Conservation (phyloP, 1,284 basidiomycete genomes). For the Cutaneotrichosporon mucoides region DNA sequence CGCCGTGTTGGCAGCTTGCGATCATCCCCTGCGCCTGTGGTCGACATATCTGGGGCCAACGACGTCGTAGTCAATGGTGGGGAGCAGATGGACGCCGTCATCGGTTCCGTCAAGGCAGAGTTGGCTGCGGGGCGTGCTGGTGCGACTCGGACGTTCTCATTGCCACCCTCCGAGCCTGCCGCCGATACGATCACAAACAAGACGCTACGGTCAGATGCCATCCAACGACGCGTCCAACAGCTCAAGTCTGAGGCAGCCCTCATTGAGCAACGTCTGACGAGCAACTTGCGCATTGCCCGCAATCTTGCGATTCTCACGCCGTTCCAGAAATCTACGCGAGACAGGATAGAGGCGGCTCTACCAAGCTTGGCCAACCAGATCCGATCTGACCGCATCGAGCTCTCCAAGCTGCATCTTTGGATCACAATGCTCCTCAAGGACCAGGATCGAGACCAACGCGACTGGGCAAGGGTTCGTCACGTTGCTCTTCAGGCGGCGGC, state of each 20-base stretch:
- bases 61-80: constrained; percentile 37
- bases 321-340: constrained; percentile 76
- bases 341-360: constrained; percentile 63
- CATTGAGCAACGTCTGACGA: constrained; percentile 63
- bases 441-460: constrained; percentile 64
- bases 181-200: constrained; percentile 11
- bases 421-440: constrained; percentile 70
- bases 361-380: constrained; percentile 65
- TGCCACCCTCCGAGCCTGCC: background rate
- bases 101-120: constrained; percentile 78
- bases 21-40: constrained; percentile 6
- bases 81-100: constrained; percentile 62
- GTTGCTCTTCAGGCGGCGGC: constrained; percentile 68
- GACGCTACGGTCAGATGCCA: constrained; percentile 24
- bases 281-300: constrained; percentile 66
- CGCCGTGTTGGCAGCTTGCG: constrained; percentile 19
- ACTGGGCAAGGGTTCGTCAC: constrained; percentile 64
- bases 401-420: constrained; percentile 68
- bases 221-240: constrained; percentile 18
- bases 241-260: constrained; percentile 57
- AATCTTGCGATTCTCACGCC: constrained; percentile 83
- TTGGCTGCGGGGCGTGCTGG: constrained; percentile 54
- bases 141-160: constrained; percentile 18
- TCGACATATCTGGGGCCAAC: constrained; percentile 38
- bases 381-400: constrained; percentile 63